Evolutionary conservation across 1,284 basidiomycete genomes (phyloP), one percentile per base, ranked within the genome.

Genomic region (Hymenochaete sp.): DNA sequence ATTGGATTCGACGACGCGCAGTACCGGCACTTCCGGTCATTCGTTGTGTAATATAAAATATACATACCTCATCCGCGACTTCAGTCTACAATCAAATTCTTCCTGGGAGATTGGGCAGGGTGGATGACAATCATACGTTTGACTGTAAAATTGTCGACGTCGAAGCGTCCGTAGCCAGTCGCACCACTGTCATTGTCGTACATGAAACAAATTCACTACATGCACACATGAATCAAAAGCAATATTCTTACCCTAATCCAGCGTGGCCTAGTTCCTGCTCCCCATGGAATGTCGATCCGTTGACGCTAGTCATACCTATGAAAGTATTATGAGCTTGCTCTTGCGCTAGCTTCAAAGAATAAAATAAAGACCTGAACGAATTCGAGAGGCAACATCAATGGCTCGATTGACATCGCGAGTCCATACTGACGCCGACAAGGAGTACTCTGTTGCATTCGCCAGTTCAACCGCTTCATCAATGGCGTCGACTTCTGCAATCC

Each of bases 401-500:
- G 71, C 77, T 13, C 56, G 57, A 47, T 67, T 62, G 10, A 73
- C 48, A 53, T 80, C 68, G 2, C 55, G 57, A 0, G 77, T 75
- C 75, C 77, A 82, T 6, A 82, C 51, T 1, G 67, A 61, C 0
- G 76, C 68, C 0, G 65, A 61, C 22, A 82, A 58, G 2, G 74
- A 71, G 52, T 77, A 81, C 0, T 72, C 68, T 0, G 73, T 67
- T 3, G 68, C 65, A 52, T 82, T 77, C 3, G 73, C 74, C 8
- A 73, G 56, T n/a, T 72, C 67, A 10, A 77, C 60, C 0, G 73
- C 74, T 53, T 77, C 73, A 29, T 77, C 72, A 8, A 70, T 54
- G 1, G 67, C 70, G 25, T 75, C 67, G 14, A 70, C 67, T 1
- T 64, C 62, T 1, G 71, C 65, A 43, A 79, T 62, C 5, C 62